Percentiles rank a stretch among this genome's conserved stretches.
phyloP scores from a whole-genome alignment of 192 early-diverging fungal genomes.

The Coemansia sp. region DNA sequence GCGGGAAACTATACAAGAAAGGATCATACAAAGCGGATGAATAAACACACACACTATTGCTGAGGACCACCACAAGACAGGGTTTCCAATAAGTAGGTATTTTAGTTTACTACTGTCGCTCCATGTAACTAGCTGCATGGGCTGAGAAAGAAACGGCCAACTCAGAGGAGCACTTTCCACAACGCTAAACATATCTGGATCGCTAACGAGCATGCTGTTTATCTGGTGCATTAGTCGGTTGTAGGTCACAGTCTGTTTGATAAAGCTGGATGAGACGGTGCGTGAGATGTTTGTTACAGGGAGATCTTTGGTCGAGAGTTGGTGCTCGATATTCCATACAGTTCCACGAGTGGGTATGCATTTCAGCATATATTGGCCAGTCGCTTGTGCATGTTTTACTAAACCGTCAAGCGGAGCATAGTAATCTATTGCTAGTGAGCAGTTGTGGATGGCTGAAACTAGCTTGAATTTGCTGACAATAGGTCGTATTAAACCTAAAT shows the following conservation, averaged over 20 bases:
- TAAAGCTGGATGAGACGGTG: constrained; percentile 65
- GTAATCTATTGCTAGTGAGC: constrained; percentile 53
- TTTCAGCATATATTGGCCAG: constrained; percentile 2
- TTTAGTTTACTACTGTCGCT: constrained; percentile 71
- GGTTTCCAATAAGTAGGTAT: constrained; percentile 89
- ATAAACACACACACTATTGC: constrained; percentile 35
- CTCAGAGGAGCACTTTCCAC: constrained; percentile 77
- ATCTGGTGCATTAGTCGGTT: constrained; percentile 95
- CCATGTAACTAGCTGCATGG: constrained; percentile 90
- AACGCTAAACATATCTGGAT: constrained; percentile 82
- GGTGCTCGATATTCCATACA: constrained; percentile 93
- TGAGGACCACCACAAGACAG: constrained; percentile 83
- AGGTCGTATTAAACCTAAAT: constrained; percentile 62
- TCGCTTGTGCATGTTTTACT: background rate
- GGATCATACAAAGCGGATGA: constrained; percentile 16
- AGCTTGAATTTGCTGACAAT: constrained; percentile 79
- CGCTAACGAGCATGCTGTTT: constrained; percentile 89
- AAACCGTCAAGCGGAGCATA: background rate
- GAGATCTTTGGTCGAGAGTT: constrained; percentile 67
- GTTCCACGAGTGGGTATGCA: constrained; percentile 33
- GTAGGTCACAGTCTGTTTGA: constrained; percentile 77
- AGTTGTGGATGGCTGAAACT: constrained; percentile 67
- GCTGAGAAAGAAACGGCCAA: constrained; percentile 82
- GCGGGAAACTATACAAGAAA: constrained; percentile 5
- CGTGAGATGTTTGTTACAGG: constrained; percentile 55